These are phyloP conservation scores for Vigna nakashimae DNA, from an alignment of 306 rosid species.

Conservation along the genomic window DNA sequence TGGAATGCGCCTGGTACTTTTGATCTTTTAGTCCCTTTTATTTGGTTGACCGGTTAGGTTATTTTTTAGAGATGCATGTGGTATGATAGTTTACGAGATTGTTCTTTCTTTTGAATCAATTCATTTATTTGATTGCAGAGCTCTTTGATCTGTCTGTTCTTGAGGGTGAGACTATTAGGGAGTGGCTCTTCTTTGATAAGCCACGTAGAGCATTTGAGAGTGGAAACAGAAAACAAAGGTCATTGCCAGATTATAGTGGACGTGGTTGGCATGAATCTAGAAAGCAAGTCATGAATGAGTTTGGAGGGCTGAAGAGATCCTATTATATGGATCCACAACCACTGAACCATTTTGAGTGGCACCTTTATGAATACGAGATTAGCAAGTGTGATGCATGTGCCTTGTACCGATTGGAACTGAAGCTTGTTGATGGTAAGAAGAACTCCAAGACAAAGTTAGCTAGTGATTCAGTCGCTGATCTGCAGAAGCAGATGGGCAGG, in stretches of 20 bases:
- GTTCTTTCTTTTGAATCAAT: slow-evolving; percentile 30
- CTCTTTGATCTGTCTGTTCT: slow-evolving; percentile 90
- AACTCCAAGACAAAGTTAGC: slow-evolving; percentile 71
- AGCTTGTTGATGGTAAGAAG: slow-evolving; percentile 95
- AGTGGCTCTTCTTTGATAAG: slow-evolving; percentile 99
- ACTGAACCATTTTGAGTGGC: slow-evolving; percentile 91
- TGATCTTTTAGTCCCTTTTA: slow-evolving; percentile 26
- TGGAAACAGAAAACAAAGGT: slow-evolving; percentile 99
- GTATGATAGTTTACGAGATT: slow-evolving; percentile 4
- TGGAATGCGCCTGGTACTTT: slow-evolving; percentile 97
- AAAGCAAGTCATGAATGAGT: slow-evolving; percentile 97
- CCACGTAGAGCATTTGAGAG: slow-evolving; percentile 99
- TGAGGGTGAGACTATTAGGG: slow-evolving; percentile 91
- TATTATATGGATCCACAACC: slow-evolving; percentile 99
- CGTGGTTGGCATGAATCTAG: slow-evolving; percentile 99
- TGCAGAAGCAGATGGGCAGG: slow-evolving; percentile 99
- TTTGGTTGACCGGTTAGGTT: slow-evolving; percentile 14
- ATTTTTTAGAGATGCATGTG: slow-evolving; percentile 23
- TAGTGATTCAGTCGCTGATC: slow-evolving; percentile 90
- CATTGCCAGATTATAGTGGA: slow-evolving; percentile 94
- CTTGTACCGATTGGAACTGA: slow-evolving; percentile 87
- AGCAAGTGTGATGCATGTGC: slow-evolving; percentile 94
- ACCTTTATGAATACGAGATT: slow-evolving; percentile 95
- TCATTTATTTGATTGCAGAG: slow-evolving; percentile 60
- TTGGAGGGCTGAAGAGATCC: slow-evolving; percentile 94